Percentiles rank a stretch among this genome's conserved stretches.
phyloP scores from a whole-genome alignment of 2,329 filamentous ascomycete species.

The Gaeumannomyces tritici region DNA sequence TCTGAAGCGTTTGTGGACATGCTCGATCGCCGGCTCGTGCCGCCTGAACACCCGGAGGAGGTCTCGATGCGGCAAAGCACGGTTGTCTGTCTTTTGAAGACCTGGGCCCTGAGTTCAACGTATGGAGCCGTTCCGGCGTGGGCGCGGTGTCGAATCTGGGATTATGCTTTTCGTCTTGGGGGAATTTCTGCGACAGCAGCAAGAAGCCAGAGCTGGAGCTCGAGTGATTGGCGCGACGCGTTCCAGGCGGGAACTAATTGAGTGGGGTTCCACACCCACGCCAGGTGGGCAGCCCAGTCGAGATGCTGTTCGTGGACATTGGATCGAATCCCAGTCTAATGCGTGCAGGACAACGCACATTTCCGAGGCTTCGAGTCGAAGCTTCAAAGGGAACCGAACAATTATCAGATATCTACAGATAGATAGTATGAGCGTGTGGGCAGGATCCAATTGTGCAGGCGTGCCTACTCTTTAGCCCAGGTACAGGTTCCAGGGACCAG shows the following conservation, averaged over 20 bases:
- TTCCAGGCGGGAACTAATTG: not conserved
- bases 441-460: no score
- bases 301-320: no score
- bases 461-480: no score
- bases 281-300: not conserved
- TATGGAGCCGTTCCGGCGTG: not conserved
- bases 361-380: no score
- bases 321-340: no score
- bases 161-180: not conserved
- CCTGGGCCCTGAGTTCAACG: not conserved
- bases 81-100: not conserved
- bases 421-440: no score
- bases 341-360: no score
- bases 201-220: not conserved
- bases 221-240: not conserved
- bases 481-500: no score
- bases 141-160: not conserved
- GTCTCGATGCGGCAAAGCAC: not conserved
- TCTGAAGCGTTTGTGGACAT: constrained; percentile 20
- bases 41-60: not conserved
- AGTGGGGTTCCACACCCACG: not conserved
- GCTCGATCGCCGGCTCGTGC: not conserved
- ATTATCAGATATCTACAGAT: no score
- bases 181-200: not conserved
- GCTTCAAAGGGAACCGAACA: no score